Conservation (phyloP, 2,329 filamentous ascomycete genomes). For the Botrytis galanthina region DNA sequence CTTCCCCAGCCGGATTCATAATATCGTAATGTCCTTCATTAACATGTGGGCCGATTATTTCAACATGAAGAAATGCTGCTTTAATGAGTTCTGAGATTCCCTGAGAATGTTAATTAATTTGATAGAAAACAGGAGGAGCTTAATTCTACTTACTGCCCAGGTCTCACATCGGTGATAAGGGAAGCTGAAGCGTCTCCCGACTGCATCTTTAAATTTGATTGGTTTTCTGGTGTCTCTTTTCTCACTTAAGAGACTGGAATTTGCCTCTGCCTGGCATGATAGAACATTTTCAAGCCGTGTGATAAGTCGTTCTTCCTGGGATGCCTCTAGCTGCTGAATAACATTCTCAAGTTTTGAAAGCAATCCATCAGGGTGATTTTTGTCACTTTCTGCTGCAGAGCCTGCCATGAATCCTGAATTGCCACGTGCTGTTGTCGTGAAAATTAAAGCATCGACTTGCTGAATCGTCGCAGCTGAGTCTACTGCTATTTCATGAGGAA, state of each 20-base stretch:
- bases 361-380: neutral
- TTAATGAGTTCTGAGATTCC: slow-evolving; percentile 85
- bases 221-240: slow-evolving; percentile 3
- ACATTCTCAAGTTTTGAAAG: slow-evolving; percentile 1
- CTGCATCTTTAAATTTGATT: slow-evolving; percentile 87
- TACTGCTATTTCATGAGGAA: neutral
- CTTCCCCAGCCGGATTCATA: slow-evolving; percentile 74
- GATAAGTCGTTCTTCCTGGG: slow-evolving; percentile 9
- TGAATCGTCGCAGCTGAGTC: neutral
- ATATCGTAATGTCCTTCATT: slow-evolving; percentile 78
- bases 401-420: neutral
- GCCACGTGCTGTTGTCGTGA: neutral
- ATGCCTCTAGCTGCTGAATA: neutral
- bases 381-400: neutral
- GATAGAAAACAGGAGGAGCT: neutral
- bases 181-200: slow-evolving; percentile 89
- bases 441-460: neutral
- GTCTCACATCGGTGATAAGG: slow-evolving; percentile 82
- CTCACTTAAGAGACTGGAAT: neutral
- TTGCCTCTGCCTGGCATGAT: neutral
- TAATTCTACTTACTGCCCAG: slow-evolving; percentile 64
- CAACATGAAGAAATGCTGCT: slow-evolving; percentile 78
- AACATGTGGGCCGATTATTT: slow-evolving; percentile 72
- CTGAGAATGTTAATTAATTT: slow-evolving; percentile 46
- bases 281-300: neutral